Evolutionary conservation across 345 rosid species (phyloP), one percentile per base, ranked within the genome.

Genomic region (Cochlearia excelsa): DNA sequence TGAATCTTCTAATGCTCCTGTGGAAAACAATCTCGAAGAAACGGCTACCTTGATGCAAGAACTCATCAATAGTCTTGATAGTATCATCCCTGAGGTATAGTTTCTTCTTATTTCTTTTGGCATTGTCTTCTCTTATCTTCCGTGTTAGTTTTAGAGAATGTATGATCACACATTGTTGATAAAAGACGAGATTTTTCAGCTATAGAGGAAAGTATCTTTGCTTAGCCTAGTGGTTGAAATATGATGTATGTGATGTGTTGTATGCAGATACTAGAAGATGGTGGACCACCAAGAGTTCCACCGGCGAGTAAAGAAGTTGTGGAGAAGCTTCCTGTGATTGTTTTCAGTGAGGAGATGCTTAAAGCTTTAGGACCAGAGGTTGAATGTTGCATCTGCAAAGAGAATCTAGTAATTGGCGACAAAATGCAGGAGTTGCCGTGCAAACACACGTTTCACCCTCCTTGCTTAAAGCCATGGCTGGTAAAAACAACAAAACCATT

Each of bases 401-500:
- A 86, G 82, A 81, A 79, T 74, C 70, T 92, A 63, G 78, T 77
- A 10, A 76, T 77, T 9, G 84, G 77, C 7, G 94, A 93, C 57
- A 81, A 84, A 71, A 92, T 92, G 91, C 98, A 92, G 63, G 95
- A 88, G 78, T 66, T 92, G 76, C 98, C 93, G 0, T 88, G 98
- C 96, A 75, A 87, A 72, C 99, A 89, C 69, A 82, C 82, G 0
- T 89, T 80, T 60, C 95, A 93, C 71, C 99, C 99, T 67, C 88
- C 95, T 51, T 93, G 99, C 77, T 68, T 85, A 58, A 93, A 93
- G 81, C 99, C 97, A 43, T 92, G 98, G 98, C 95, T 92, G 95
- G 99, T 92, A 77, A 49, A 28, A 7, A 1, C 16, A 1, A 47
- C 7, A 48, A 6, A 45, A 56, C 38, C 26, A 30, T 51, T 51